Conservation (phyloP, 2,329 filamentous ascomycete genomes). For the Cryphonectria naterciae region DNA sequence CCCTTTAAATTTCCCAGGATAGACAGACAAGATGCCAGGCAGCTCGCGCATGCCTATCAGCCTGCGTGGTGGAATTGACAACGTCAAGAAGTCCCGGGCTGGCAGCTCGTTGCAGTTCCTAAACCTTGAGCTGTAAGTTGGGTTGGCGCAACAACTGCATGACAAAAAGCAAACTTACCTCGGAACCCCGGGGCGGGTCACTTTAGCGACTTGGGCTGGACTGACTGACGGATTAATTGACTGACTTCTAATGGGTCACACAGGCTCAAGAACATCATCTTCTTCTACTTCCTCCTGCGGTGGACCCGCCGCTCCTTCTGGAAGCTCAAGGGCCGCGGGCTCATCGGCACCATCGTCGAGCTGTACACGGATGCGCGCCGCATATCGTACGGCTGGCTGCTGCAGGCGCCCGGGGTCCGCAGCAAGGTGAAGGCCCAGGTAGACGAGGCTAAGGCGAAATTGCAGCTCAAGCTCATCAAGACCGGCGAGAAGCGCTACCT, state of each 20-base stretch:
- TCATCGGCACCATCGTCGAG: slow-evolving; percentile 77
- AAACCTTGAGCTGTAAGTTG: slow-evolving; percentile 70
- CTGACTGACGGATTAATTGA: not conserved
- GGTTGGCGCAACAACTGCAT: not conserved
- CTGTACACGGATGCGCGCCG: slow-evolving; percentile 74
- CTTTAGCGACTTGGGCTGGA: not conserved
- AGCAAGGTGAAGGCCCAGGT: slow-evolving; percentile 85
- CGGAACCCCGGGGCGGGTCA: not conserved
- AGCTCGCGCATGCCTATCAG: slow-evolving; percentile 73
- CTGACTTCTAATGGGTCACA: not conserved
- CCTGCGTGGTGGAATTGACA: slow-evolving; percentile 68
- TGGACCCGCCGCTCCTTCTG: slow-evolving; percentile 80
- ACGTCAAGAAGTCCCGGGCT: slow-evolving; percentile 61
- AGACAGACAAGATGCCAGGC: slow-evolving; percentile 56
- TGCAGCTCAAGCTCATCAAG: slow-evolving; percentile 83
- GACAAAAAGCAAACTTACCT: not conserved
- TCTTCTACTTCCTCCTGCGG: slow-evolving; percentile 84
- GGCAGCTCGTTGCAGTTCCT: slow-evolving; percentile 61
- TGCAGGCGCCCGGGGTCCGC: slow-evolving; percentile 84
- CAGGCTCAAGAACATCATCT: slow-evolving; percentile 84
- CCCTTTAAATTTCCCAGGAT: not conserved
- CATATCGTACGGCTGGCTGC: slow-evolving; percentile 80
- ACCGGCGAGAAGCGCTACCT: slow-evolving; percentile 73
- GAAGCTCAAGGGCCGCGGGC: slow-evolving; percentile 85
- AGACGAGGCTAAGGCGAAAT: slow-evolving; percentile 74